Percentiles rank a stretch among this genome's conserved stretches.
These are phyloP conservation scores for Penicillium hesseltinei DNA, from an alignment of 2,329 filamentous ascomycete species.

Conservation along the genomic window DNA sequence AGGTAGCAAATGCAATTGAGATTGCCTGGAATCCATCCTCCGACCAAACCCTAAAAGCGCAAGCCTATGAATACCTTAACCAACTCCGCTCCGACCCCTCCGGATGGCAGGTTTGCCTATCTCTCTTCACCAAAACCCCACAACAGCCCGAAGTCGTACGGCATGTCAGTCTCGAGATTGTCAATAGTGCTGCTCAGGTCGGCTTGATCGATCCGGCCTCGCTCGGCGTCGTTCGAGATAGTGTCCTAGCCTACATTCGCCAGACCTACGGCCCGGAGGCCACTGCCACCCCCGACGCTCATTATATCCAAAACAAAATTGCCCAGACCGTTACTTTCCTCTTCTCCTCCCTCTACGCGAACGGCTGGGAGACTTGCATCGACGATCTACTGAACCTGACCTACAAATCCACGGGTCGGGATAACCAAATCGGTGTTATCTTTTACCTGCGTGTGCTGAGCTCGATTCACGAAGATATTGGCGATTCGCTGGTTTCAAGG, in stretches of 20 bases:
- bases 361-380: slow-evolving; percentile 85
- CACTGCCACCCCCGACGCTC: slow-evolving; percentile 62
- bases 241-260: slow-evolving; percentile 75
- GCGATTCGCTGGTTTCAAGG: slow-evolving; percentile 81
- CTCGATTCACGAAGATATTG: slow-evolving; percentile 95
- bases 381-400: slow-evolving; percentile 84
- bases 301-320: slow-evolving; percentile 90
- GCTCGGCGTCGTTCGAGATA: slow-evolving; percentile 74
- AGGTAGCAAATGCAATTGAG: slow-evolving; percentile 94
- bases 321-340: slow-evolving; percentile 93
- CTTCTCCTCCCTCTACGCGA: slow-evolving; percentile 81
- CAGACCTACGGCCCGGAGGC: slow-evolving; percentile 65
- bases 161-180: slow-evolving; percentile 83
- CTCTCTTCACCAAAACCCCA: slow-evolving; percentile 77
- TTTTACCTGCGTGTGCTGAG: slow-evolving; percentile 86
- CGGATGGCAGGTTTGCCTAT: slow-evolving; percentile 86
- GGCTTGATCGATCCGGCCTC: slow-evolving; percentile 71
- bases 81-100: slow-evolving; percentile 78
- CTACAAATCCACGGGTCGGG: slow-evolving; percentile 57
- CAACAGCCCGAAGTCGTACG: slow-evolving; percentile 79
- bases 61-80: slow-evolving; percentile 64
- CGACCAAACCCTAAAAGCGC: slow-evolving; percentile 70
- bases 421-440: slow-evolving; percentile 73
- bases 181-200: slow-evolving; percentile 86
- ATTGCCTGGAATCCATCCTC: slow-evolving; percentile 84